Conservation (phyloP, 768 basidiomycete genomes). For the Termitomyces sp. region DNA sequence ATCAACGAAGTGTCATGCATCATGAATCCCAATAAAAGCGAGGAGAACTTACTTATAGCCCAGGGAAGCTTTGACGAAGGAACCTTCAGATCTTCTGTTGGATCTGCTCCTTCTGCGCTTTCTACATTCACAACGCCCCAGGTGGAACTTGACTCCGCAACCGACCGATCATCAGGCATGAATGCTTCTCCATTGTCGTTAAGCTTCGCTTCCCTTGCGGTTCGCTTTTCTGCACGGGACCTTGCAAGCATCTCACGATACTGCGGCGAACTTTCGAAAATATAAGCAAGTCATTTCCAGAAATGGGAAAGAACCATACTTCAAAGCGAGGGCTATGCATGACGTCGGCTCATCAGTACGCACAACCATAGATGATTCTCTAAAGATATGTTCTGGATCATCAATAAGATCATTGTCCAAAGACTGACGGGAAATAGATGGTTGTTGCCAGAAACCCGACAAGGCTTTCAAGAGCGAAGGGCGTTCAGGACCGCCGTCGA, state of each 20-base stretch:
- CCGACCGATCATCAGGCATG: slow-evolving; percentile 87
- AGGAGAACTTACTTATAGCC: slow-evolving; percentile 63
- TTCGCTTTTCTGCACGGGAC: slow-evolving; percentile 74
- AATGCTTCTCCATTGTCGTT: slow-evolving; percentile 75
- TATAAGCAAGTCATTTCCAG: background rate
- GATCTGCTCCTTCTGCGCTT: slow-evolving; percentile 55
- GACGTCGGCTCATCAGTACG: slow-evolving; percentile 97
- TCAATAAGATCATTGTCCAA: slow-evolving; percentile 66
- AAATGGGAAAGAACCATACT: slow-evolving; percentile 41
- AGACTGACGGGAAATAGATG: slow-evolving; percentile 47
- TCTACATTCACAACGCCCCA: slow-evolving; percentile 93
- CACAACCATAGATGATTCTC: slow-evolving; percentile 91
- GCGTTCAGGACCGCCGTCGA: slow-evolving; percentile 58
- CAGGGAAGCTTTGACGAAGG: slow-evolving; percentile 78
- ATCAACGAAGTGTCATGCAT: background rate
- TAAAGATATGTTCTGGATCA: slow-evolving; percentile 90
- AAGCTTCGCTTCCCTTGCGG: slow-evolving; percentile 49
- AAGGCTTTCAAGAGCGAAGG: slow-evolving; percentile 77
- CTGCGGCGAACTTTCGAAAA: slow-evolving; percentile 58
- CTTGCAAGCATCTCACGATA: slow-evolving; percentile 77
- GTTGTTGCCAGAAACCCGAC: slow-evolving; percentile 76
- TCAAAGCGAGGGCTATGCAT: slow-evolving; percentile 91
- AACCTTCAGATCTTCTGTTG: slow-evolving; percentile 69
- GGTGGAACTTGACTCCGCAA: slow-evolving; percentile 79
- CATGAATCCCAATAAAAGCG: slow-evolving; percentile 2